These are phyloP conservation scores for Fraxinus pennsylvanica DNA, from an alignment of 257 asterid genomes.

Conservation along the genomic window DNA sequence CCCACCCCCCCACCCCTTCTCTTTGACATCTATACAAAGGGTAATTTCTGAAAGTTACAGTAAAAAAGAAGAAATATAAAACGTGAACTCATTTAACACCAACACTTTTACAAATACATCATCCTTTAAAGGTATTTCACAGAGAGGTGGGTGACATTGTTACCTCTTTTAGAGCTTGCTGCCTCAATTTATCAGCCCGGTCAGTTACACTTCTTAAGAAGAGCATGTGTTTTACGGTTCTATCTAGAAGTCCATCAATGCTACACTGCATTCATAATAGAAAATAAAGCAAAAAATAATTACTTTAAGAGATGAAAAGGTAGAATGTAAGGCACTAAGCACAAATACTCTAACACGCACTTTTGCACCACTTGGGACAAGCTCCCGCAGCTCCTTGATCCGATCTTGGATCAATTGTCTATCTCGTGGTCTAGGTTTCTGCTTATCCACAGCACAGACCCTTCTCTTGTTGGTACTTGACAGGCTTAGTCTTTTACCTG, in stretches of 20 bases:
- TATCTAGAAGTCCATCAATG: constrained; percentile 91
- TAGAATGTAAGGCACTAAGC: constrained; percentile 1
- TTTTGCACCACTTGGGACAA: constrained; percentile 80
- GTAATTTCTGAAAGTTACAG: not conserved
- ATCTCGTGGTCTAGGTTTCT: constrained; percentile 80
- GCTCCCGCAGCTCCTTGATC: constrained; percentile 83
- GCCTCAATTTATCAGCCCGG: constrained; percentile 70
- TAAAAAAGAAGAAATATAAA: not conserved
- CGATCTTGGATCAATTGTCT: constrained; percentile 93
- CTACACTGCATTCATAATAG: constrained; percentile 66
- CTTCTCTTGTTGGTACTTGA: constrained; percentile 54
- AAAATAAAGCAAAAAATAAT: constrained; percentile 18
- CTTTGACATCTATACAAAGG: not conserved
- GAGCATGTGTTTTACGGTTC: constrained; percentile 85
- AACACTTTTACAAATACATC: not conserved
- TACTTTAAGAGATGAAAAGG: constrained; percentile 21
- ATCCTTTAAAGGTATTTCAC: not conserved
- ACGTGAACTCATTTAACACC: not conserved
- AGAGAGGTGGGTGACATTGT: constrained; percentile 9
- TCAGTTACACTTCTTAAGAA: constrained; percentile 64
- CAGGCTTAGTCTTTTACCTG: constrained; percentile 38
- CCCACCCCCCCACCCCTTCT: not conserved
- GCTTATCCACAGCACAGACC: constrained; percentile 40
- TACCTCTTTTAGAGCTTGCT: constrained; percentile 54
- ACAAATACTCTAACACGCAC: constrained; percentile 33